A percentile compares a stretch with the other conserved stretches of the same genome.
These are phyloP conservation scores for Penicillium robsamsonii DNA, from an alignment of 495 filamentous ascomycete genomes.

Conservation along the genomic window DNA sequence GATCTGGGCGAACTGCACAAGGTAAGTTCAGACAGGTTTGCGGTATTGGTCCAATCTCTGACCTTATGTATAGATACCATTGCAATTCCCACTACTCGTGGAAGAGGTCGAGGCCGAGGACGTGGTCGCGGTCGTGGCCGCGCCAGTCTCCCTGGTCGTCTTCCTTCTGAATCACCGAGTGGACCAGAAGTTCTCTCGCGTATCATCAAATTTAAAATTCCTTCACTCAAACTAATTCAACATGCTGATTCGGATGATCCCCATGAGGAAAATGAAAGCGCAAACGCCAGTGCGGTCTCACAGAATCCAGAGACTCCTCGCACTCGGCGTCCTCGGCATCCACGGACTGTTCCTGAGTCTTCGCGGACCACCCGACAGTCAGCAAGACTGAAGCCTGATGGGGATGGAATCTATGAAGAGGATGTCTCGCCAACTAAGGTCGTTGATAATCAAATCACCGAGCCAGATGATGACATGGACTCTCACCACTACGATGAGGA, in stretches of 20 bases:
- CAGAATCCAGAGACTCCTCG: slow-evolving; percentile 25
- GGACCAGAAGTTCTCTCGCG: slow-evolving; percentile 15
- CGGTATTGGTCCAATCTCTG: slow-evolving; percentile 2
- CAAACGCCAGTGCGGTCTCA: neutral
- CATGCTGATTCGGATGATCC: neutral
- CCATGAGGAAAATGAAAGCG: slow-evolving; percentile 1
- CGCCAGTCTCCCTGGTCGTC: slow-evolving; percentile 8
- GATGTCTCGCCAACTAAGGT: slow-evolving; percentile 22
- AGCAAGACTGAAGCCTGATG: slow-evolving; percentile 31
- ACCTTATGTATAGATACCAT: slow-evolving; percentile 10
- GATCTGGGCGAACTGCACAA: slow-evolving; percentile 21
- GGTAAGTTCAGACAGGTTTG: slow-evolving; percentile 13
- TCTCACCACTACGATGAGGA: slow-evolving; percentile 12
- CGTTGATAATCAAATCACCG: slow-evolving; percentile 8
- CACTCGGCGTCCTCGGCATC: slow-evolving; percentile 20
- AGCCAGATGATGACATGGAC: slow-evolving; percentile 14
- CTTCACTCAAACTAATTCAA: slow-evolving; percentile 7
- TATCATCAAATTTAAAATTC: slow-evolving; percentile 22
- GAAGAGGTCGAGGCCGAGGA: slow-evolving; percentile 24
- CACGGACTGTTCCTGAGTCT: slow-evolving; percentile 34
- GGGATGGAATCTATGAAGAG: slow-evolving; percentile 19
- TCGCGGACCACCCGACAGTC: slow-evolving; percentile 42
- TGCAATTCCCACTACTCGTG: slow-evolving; percentile 15
- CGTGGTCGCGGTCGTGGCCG: slow-evolving; percentile 13
- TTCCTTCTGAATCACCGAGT: slow-evolving; percentile 6